Evolutionary conservation across 768 basidiomycete genomes (phyloP).

Genomic region (Cubamyces lactineus): DNA sequence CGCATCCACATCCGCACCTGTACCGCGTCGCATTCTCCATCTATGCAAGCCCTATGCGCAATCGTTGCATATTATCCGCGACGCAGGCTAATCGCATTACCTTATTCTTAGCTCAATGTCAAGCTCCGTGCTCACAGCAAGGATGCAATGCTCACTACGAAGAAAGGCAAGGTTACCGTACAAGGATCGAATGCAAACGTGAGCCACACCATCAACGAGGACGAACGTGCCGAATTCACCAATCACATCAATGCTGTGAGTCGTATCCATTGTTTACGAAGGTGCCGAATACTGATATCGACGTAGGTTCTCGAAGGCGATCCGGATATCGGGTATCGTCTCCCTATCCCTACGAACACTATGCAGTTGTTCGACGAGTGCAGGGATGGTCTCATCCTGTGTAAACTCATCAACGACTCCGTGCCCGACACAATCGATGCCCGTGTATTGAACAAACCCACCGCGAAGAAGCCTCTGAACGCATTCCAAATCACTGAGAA

Average conservation of each 20-base stretch:
- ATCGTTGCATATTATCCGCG: not conserved
- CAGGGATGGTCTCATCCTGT: constrained; percentile 93
- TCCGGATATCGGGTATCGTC: constrained; percentile 74
- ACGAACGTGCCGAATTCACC: constrained; percentile 95
- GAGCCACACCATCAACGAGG: constrained; percentile 97
- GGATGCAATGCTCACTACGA: constrained; percentile 53
- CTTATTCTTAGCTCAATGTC: constrained; percentile 64
- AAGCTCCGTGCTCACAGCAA: constrained; percentile 64
- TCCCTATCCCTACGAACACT: constrained; percentile 93
- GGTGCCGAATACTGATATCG: not conserved
- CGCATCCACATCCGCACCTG: no score
- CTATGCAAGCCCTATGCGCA: not conserved
- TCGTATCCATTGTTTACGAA: constrained; percentile 19
- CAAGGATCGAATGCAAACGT: constrained; percentile 95
- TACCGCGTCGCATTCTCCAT: no score
- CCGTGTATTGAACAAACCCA: constrained; percentile 94
- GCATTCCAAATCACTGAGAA: constrained; percentile 99
- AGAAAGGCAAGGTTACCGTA: constrained; percentile 90
- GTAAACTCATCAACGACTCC: constrained; percentile 98
- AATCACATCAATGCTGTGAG: constrained; percentile 94
- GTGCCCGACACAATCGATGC: constrained; percentile 99
- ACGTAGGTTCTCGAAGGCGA: constrained; percentile 89
- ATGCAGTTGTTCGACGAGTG: constrained; percentile 99
- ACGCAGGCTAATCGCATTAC: constrained; percentile 25
- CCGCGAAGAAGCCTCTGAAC: constrained; percentile 81